Base-by-base conservation (phyloP, 2,329 filamentous ascomycete species). In the Epichloe elymi region DNA sequence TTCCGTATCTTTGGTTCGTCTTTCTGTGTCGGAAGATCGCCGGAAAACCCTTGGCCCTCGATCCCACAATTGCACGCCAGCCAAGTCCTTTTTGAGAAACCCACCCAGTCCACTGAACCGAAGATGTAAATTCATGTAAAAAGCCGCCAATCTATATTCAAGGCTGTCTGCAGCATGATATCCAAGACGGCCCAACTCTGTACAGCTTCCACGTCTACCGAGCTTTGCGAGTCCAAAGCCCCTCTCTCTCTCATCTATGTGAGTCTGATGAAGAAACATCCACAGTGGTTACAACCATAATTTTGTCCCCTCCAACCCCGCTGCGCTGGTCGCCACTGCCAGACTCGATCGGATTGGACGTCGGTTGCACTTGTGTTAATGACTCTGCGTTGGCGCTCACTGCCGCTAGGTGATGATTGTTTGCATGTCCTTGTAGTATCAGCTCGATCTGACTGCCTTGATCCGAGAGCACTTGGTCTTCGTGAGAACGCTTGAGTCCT, bases 371-470 rank as follows among this genome's bases (percentile, higher is more conserved):
- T n/a, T 46, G 35, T 53, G 30, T 37, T 8, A 14, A 38, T 12
- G 14, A 19, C 8, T 45, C 37, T 10, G 42, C 36, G 7, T 52
- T 49, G 2, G 52, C 59, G 43, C 44, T 52, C 36, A 46, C 54
- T 4, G 54, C 59, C 45, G 53, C 45, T 20, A 54, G 43, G 38
- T 57, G 51, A 17, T 54, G 51, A 20, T 51, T 51, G 7, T 51
- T 45, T 17, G 46, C 39, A 35, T 53, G 49, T 4, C 51, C 49
- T 45, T 56, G 56, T 40, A 54, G 42, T 12, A 64, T 55, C 23
- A 65, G 56, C 56, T 65, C 63, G 23, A 65, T 63, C 37, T 63
- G 55, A 46, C 61, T 64, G 14, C 61, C 61, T 2, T 59, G 57
- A 3, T 61, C 57, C 0, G 56, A 57, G 1, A 35, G 42, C 1